A percentile compares a stretch with the other conserved stretches of the same genome.
These are phyloP conservation scores for Blastobotrys attinorum DNA, from an alignment of 805 yeast genomes.

Conservation along the genomic window DNA sequence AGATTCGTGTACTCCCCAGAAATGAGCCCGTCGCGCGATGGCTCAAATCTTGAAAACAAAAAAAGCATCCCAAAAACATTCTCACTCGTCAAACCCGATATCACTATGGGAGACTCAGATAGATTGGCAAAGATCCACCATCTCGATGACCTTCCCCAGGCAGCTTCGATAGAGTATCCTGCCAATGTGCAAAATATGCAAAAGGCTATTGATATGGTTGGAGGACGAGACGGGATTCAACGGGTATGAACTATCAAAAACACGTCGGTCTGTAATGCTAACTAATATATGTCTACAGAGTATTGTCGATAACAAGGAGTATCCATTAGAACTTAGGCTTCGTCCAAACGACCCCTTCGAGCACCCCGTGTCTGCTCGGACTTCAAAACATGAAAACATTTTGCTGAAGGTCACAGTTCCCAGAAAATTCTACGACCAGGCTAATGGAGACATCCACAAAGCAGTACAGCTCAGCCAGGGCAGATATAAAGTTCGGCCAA, in stretches of 20 bases:
- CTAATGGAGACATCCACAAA: conserved; percentile 38
- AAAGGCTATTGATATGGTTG: conserved; percentile 40
- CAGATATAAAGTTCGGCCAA: conserved; percentile 46
- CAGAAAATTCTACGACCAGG: conserved; percentile 19
- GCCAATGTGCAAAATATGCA: conserved; percentile 46
- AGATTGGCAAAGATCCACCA: conserved; percentile 45
- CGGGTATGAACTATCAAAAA: too few species aligned
- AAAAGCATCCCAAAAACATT: too few species aligned
- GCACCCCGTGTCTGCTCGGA: conserved; percentile 41
- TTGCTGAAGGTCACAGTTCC: conserved; percentile 30
- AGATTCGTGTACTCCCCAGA: too few species aligned
- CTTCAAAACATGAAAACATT: conserved; percentile 22
- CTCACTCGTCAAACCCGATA: too few species aligned
- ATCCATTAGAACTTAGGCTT: conserved; percentile 29
- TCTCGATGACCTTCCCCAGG: conserved; percentile 59
- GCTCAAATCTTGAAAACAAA: too few species aligned
- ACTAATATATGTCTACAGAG: too few species aligned
- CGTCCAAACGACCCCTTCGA: conserved; percentile 32
- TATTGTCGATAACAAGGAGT: conserved; percentile 27
- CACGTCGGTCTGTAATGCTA: too few species aligned
- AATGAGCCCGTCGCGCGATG: too few species aligned
- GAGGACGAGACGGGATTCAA: conserved; percentile 39
- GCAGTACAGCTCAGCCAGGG: conserved; percentile 59
- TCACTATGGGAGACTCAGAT: too few species aligned
- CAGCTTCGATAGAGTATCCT: conserved; percentile 73